Conservation (phyloP, 2,329 filamentous ascomycete genomes). For the Neonectria punicea region DNA sequence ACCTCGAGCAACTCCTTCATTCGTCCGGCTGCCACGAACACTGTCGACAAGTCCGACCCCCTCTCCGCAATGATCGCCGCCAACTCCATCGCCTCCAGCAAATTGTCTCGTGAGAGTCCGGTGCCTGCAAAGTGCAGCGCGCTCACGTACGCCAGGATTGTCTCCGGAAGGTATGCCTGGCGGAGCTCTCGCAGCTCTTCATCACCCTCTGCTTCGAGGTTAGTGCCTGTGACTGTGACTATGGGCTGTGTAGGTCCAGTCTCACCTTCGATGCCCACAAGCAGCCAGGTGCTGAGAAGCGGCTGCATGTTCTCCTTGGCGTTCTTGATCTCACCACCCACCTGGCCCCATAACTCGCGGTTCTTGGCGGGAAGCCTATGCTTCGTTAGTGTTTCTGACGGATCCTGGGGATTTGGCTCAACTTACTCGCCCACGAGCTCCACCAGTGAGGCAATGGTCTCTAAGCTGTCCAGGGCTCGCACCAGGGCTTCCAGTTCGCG, state of each 20-base stretch:
- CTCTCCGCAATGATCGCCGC: constrained; percentile 79
- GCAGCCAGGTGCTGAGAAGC: constrained; percentile 73
- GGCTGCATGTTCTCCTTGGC: constrained; percentile 68
- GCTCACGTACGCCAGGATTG: constrained; percentile 84
- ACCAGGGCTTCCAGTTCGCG: constrained; percentile 76
- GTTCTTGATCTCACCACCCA: constrained; percentile 65
- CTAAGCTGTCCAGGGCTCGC: constrained; percentile 72
- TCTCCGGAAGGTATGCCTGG: constrained; percentile 84
- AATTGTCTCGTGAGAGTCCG: constrained; percentile 76
- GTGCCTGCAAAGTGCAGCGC: constrained; percentile 83
- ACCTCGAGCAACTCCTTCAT: constrained; percentile 81
- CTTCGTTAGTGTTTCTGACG: constrained; percentile 40
- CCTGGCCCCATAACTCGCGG: constrained; percentile 63
- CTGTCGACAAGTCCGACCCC: constrained; percentile 71
- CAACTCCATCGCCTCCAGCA: constrained; percentile 89
- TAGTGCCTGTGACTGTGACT: constrained; percentile 14
- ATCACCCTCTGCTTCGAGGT: constrained; percentile 60
- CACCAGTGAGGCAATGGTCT: constrained; percentile 70
- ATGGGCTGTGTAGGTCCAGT: not conserved
- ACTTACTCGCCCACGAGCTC: constrained; percentile 64
- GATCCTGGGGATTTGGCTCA: not conserved
- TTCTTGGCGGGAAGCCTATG: constrained; percentile 47
- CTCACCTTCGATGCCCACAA: constrained; percentile 65
- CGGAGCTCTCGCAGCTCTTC: constrained; percentile 73
- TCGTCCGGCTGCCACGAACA: constrained; percentile 71